A percentile compares a stretch with the other conserved stretches of the same genome.
Evolutionary conservation across 129 eudicot species (phyloP).

Genomic region (Smallanthus sonchifolius): DNA sequence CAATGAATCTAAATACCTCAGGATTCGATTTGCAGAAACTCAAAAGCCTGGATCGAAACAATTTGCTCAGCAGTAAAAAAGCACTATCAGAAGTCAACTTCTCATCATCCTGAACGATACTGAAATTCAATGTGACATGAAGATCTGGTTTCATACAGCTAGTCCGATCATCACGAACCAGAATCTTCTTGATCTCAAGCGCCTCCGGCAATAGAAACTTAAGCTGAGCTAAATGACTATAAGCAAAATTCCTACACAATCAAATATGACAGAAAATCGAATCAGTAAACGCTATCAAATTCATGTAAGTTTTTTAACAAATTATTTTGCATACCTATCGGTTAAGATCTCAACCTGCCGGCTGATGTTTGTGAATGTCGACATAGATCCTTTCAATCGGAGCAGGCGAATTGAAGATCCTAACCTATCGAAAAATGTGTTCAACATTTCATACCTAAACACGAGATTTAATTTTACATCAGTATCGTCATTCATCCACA

Average conservation of each 20-base stretch:
- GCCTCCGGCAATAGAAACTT: conserved; percentile 80
- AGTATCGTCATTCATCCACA: not conserved
- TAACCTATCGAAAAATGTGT: conserved; percentile 58
- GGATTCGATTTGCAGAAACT: conserved; percentile 51
- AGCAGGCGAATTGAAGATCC: conserved; percentile 60
- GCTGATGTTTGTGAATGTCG: conserved; percentile 58
- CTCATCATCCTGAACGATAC: conserved; percentile 35
- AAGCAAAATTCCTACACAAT: conserved; percentile 60
- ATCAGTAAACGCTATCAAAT: not conserved
- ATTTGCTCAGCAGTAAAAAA: conserved; percentile 45
- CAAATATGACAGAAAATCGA: not conserved
- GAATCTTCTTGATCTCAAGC: conserved; percentile 59
- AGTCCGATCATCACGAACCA: conserved; percentile 61
- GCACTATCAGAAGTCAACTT: conserved; percentile 32
- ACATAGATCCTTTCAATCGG: conserved; percentile 38
- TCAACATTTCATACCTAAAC: conserved; percentile 64
- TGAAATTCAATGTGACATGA: conserved; percentile 36
- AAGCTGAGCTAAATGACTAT: conserved; percentile 71
- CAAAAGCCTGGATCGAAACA: conserved; percentile 57
- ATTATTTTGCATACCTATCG: conserved; percentile 45
- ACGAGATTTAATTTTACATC: not conserved
- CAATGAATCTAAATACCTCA: conserved; percentile 42
- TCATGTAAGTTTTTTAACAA: not conserved
- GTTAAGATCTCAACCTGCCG: conserved; percentile 56
- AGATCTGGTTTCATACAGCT: conserved; percentile 83